phyloP scores from a whole-genome alignment of 2,329 filamentous ascomycete genomes.

The Nannizzia gypsea region DNA sequence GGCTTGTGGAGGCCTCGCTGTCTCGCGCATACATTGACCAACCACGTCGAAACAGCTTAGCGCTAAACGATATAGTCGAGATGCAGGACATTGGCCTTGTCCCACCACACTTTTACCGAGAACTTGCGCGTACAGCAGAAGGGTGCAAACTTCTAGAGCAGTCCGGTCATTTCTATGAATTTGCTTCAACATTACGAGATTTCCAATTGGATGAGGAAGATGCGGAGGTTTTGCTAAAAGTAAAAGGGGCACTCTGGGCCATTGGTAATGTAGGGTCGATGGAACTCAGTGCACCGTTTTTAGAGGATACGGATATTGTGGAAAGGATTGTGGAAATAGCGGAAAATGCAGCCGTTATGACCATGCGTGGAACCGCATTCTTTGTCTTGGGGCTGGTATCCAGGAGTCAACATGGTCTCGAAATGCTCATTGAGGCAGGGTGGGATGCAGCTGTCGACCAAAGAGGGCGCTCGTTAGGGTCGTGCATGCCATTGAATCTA shows the following conservation, averaged over 20 bases:
- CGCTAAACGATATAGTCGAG: constrained; percentile 49
- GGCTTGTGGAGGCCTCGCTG: constrained; percentile 87
- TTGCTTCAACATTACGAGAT: constrained; percentile 76
- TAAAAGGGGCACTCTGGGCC: constrained; percentile 95
- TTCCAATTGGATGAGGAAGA: constrained; percentile 78
- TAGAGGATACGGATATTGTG: constrained; percentile 82
- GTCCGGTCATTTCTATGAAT: constrained; percentile 94
- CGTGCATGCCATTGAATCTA: constrained; percentile 73
- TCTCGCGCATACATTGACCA: constrained; percentile 62
- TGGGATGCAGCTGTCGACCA: constrained; percentile 88
- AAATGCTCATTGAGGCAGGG: constrained; percentile 76
- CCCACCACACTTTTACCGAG: constrained; percentile 95
- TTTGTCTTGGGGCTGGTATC: constrained; percentile 91
- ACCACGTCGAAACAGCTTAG: constrained; percentile 36
- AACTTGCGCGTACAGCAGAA: constrained; percentile 83
- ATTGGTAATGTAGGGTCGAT: constrained; percentile 97
- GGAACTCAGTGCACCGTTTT: constrained; percentile 88
- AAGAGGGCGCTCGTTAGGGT: constrained; percentile 70
- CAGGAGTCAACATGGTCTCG: constrained; percentile 77
- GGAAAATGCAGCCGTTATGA: constrained; percentile 78
- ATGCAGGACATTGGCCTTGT: constrained; percentile 50
- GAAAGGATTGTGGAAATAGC: constrained; percentile 79
- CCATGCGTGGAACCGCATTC: constrained; percentile 86
- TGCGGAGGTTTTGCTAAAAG: constrained; percentile 72
- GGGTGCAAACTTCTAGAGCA: constrained; percentile 80